phyloP scores from a whole-genome alignment of 1,284 basidiomycete genomes.

The Cystobasidium pallidum region DNA sequence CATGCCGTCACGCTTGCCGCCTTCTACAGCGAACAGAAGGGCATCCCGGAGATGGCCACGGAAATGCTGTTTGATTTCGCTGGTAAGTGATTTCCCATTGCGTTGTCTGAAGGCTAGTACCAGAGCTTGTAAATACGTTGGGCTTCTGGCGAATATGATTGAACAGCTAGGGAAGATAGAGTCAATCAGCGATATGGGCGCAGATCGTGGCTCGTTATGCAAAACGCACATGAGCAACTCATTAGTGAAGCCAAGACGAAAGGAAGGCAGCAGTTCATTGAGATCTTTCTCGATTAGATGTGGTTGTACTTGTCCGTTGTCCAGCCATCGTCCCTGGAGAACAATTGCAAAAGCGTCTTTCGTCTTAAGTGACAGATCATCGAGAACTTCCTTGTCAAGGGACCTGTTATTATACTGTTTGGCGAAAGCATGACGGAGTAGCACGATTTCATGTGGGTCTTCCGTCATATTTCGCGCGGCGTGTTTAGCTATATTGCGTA shows the following conservation, averaged over 20 bases:
- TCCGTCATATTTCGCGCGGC: no score
- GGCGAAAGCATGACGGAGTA: conserved; percentile 54
- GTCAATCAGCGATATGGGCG: no score
- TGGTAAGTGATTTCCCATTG: conserved; percentile 49
- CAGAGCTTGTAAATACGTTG: conserved; percentile 53
- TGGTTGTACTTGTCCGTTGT: conserved; percentile 46
- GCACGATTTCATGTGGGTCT: conserved; percentile 52
- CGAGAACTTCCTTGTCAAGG: conserved; percentile 54
- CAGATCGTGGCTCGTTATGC: no score
- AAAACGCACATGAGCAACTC: conserved; percentile 27
- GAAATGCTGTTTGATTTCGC: conserved; percentile 54
- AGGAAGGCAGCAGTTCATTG: conserved; percentile 5
- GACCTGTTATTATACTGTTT: conserved; percentile 50
- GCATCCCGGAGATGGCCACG: conserved; percentile 54
- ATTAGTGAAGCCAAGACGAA: conserved; percentile 34
- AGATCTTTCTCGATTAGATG: conserved; percentile 16
- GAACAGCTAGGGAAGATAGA: conserved; percentile 49
- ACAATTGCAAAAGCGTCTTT: conserved; percentile 35
- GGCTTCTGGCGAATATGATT: conserved; percentile 54
- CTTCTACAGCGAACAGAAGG: conserved; percentile 54
- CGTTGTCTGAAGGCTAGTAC: conserved; percentile 52
- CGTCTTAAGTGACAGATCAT: conserved; percentile 54
- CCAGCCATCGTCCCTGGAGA: conserved; percentile 51
- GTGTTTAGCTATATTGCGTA: not conserved
- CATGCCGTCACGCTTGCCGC: conserved; percentile 53